These are phyloP conservation scores for Litsea cubeba DNA, from an alignment of 164 flowering plant species.

Conservation along the genomic window DNA sequence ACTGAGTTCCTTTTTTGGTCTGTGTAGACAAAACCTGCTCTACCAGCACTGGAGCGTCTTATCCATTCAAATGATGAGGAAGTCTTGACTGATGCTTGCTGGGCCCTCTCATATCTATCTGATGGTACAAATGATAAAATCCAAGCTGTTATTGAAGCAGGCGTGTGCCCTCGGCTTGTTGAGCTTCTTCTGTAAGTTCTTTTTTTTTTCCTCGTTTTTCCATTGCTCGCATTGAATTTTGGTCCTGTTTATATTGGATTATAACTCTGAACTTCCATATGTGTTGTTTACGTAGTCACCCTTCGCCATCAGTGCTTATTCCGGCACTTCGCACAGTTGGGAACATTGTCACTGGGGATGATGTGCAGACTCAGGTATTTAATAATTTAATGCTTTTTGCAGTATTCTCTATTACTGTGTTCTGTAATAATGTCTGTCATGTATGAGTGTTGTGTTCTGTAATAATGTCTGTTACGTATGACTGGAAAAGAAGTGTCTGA, in stretches of 20 bases:
- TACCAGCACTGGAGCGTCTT: slow-evolving; percentile 63
- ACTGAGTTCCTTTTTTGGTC: neutral
- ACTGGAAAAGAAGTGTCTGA: too few relatives aligned
- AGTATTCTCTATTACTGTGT: neutral
- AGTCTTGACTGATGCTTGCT: slow-evolving; percentile 72
- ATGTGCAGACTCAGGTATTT: slow-evolving; percentile 77
- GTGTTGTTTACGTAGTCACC: slow-evolving; percentile 46
- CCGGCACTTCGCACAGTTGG: slow-evolving; percentile 79
- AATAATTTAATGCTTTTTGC: neutral
- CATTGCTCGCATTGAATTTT: too few relatives aligned
- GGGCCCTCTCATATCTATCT: slow-evolving; percentile 88
- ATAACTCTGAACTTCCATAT: neutral
- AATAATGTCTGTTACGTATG: neutral
- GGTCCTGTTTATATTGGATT: slow-evolving; percentile 21
- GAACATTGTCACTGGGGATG: slow-evolving; percentile 88
- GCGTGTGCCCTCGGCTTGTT: slow-evolving; percentile 60
- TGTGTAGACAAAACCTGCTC: slow-evolving; percentile 57
- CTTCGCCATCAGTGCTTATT: slow-evolving; percentile 78
- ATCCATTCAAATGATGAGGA: slow-evolving; percentile 67
- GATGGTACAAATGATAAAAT: slow-evolving; percentile 88
- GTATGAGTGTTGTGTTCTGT: neutral
- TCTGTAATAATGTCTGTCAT: neutral
- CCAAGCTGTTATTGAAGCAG: slow-evolving; percentile 75
- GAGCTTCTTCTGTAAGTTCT: slow-evolving; percentile 44
- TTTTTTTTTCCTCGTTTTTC: neutral